Conservation (phyloP, 768 basidiomycete species). For the Serendipita sp. region DNA sequence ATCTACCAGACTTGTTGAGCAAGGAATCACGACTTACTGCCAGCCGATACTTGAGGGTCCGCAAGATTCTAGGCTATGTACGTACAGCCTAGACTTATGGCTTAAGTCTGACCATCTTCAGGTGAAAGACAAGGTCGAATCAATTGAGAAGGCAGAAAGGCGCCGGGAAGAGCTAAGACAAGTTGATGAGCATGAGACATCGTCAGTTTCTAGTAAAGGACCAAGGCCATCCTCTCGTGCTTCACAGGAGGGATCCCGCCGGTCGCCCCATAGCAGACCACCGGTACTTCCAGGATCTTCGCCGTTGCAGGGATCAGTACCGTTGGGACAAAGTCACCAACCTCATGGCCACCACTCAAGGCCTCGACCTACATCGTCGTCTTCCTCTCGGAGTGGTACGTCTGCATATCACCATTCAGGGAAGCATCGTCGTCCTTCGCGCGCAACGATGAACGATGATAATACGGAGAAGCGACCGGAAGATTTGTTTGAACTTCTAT, state of each 20-base stretch:
- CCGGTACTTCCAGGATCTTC: background rate
- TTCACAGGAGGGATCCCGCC: background rate
- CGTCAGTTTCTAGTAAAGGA: slow-evolving; percentile 13
- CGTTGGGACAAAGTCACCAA: too few species aligned
- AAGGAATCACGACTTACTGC: slow-evolving; percentile 79
- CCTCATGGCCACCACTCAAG: slow-evolving; percentile 5
- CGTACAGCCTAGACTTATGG: slow-evolving; percentile 17
- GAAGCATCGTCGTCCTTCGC: slow-evolving; percentile 4
- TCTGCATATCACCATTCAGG: slow-evolving; percentile 9
- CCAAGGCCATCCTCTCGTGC: too few species aligned
- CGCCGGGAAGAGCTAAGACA: background rate
- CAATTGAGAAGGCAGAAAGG: background rate
- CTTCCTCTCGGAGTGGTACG: slow-evolving; percentile 9
- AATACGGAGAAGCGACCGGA: slow-evolving; percentile 28
- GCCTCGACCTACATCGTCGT: slow-evolving; percentile 1
- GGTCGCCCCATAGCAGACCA: background rate
- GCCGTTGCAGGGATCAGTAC: background rate
- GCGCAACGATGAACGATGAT: background rate
- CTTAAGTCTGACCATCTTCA: slow-evolving; percentile 15
- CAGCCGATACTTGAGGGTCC: slow-evolving; percentile 65
- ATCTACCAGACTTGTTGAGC: slow-evolving; percentile 70
- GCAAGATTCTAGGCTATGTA: slow-evolving; percentile 73
- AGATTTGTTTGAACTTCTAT: slow-evolving; percentile 72
- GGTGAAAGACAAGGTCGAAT: slow-evolving; percentile 56
- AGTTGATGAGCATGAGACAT: slow-evolving; percentile 14